These are phyloP conservation scores for Cotoneaster glaucophyllus DNA, from an alignment of 306 rosid species.

Conservation along the genomic window DNA sequence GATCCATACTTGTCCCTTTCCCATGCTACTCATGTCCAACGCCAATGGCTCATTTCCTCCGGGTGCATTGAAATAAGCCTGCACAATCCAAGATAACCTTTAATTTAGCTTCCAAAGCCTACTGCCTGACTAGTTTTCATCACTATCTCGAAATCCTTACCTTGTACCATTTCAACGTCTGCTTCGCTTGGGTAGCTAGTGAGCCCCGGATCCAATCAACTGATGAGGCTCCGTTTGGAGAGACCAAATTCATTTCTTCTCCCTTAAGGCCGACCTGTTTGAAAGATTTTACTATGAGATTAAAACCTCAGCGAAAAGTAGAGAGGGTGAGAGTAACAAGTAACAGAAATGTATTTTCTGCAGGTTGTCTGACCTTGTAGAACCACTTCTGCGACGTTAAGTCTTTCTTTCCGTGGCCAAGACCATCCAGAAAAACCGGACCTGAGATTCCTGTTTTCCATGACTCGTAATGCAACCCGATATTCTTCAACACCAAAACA, in stretches of 20 bases:
- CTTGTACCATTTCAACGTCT: constrained; percentile 83
- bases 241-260: constrained; percentile 66
- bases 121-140: not conserved
- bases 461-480: constrained; percentile 70
- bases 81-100: constrained; percentile 16
- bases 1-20: constrained; percentile 98
- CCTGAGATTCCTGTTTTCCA: constrained; percentile 78
- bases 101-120: constrained; percentile 1
- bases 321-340: not conserved
- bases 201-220: constrained; percentile 67
- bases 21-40: constrained; percentile 83
- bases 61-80: constrained; percentile 84
- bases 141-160: constrained; percentile 25
- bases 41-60: constrained; percentile 69
- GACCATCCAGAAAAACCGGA: constrained; percentile 73
- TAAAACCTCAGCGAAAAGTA: not conserved
- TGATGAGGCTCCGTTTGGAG: constrained; percentile 54
- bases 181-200: constrained; percentile 37
- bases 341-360: not conserved
- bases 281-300: constrained; percentile 2
- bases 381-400: constrained; percentile 76
- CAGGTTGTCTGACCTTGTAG: constrained; percentile 52
- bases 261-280: constrained; percentile 84
- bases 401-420: constrained; percentile 59
- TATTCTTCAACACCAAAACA: constrained; percentile 45